A percentile compares a stretch with the other conserved stretches of the same genome.
Conservation (phyloP, 768 basidiomycete genomes). For the Boletus sp. region DNA sequence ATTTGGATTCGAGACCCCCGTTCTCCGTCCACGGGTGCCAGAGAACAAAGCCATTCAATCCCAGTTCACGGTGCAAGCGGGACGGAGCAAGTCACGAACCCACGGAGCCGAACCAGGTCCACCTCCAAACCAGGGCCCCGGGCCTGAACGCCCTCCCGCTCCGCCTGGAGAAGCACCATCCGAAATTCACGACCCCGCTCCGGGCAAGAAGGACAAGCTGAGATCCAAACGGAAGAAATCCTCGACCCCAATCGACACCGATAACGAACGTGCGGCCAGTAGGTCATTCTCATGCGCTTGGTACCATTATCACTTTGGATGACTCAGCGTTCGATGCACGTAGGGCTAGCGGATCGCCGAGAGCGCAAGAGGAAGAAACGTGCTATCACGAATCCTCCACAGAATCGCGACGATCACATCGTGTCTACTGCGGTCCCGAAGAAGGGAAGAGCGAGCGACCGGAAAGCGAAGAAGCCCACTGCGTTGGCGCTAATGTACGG, state of each 20-base stretch:
- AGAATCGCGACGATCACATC: constrained; percentile 8
- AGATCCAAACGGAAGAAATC: constrained; percentile 24
- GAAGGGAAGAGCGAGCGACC: constrained; percentile 12
- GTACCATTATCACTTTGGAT: neutral
- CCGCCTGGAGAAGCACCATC: neutral
- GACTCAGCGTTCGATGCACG: neutral
- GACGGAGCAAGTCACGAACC: neutral
- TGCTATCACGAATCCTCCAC: constrained; percentile 41
- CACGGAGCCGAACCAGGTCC: neutral
- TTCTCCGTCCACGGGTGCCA: constrained; percentile 46
- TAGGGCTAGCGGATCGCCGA: constrained; percentile 64
- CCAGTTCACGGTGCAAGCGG: neutral
- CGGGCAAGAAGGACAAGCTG: constrained; percentile 19
- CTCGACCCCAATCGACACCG: constrained; percentile 18
- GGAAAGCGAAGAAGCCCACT: constrained; percentile 24
- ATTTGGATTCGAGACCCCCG: constrained; percentile 51
- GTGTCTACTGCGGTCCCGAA: constrained; percentile 1
- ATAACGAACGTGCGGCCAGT: constrained; percentile 38
- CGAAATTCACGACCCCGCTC: constrained; percentile 1
- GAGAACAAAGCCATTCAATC: constrained; percentile 10
- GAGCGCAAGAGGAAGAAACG: constrained; percentile 60
- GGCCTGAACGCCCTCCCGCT: neutral
- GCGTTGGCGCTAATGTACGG: constrained; percentile 36
- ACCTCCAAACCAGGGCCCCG: neutral
- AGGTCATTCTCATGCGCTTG: constrained; percentile 12